Conservation (phyloP, 805 yeast species). For the Saccharomycopsis sp. region DNA sequence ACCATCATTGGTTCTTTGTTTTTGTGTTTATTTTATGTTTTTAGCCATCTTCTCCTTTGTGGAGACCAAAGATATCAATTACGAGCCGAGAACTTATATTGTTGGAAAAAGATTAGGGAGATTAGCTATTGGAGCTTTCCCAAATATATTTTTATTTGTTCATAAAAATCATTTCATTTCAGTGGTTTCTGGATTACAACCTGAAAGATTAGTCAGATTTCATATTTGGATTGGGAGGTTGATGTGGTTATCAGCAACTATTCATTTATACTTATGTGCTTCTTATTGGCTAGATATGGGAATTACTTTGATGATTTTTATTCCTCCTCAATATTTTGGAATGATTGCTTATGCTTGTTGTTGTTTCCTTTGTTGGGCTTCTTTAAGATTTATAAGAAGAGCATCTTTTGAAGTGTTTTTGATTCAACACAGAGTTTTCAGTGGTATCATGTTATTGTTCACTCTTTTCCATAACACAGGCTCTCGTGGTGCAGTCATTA, state of each 20-base stretch:
- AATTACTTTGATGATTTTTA: constrained; percentile 30
- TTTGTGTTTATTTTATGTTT: constrained; percentile 24
- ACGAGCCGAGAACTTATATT: constrained; percentile 30
- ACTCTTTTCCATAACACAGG: constrained; percentile 32
- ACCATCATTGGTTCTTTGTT: constrained; percentile 31
- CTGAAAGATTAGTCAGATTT: constrained; percentile 29
- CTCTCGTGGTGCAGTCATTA: constrained; percentile 26
- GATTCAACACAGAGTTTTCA: constrained; percentile 32
- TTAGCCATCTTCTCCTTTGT: constrained; percentile 24
- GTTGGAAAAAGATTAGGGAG: constrained; percentile 34
- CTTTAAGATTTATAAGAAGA: constrained; percentile 27
- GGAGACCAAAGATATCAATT: constrained; percentile 30
- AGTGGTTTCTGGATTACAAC: constrained; percentile 31
- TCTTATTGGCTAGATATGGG: constrained; percentile 33
- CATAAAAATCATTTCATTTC: constrained; percentile 32
- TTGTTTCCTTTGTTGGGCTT: constrained; percentile 28
- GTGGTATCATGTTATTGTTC: constrained; percentile 33
- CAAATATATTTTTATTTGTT: constrained; percentile 28
- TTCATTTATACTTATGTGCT: constrained; percentile 28
- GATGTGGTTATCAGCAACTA: constrained; percentile 27
- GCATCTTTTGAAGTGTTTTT: constrained; percentile 34
- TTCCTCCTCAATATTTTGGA: constrained; percentile 43
- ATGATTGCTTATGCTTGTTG: constrained; percentile 33
- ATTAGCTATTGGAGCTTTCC: constrained; percentile 31
- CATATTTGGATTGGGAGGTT: constrained; percentile 37